Evolutionary conservation across 345 rosid genomes (phyloP).

Genomic region (Bruguiera gymnorhiza): DNA sequence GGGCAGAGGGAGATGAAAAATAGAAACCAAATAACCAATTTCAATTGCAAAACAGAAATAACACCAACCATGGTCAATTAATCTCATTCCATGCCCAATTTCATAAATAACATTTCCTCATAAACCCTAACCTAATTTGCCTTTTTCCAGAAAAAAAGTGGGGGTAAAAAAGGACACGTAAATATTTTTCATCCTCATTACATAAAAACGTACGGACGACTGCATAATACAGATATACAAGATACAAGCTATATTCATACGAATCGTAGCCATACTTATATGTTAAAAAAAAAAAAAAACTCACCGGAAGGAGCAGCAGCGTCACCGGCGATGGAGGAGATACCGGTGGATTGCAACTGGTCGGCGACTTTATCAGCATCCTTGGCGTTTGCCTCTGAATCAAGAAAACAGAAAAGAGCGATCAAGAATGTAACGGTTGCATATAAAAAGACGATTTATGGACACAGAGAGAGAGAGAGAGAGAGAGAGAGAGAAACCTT

Average conservation of each 20-base stretch:
- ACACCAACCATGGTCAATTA: background rate
- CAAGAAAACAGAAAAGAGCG: background rate
- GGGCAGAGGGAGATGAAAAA: background rate
- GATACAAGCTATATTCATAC: too few relatives aligned
- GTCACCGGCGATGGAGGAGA: slow-evolving; percentile 53
- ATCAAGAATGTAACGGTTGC: background rate
- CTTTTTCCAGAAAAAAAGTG: too few relatives aligned
- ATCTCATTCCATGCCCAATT: background rate
- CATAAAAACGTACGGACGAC: background rate
- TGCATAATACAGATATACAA: too few relatives aligned
- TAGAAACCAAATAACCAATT: background rate
- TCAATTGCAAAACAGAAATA: background rate
- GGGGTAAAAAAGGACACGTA: too few relatives aligned
- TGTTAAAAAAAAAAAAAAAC: slow-evolving; percentile 12
- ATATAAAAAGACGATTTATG: background rate
- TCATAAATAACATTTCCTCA: too few relatives aligned
- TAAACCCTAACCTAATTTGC: too few relatives aligned
- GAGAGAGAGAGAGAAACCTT: slow-evolving; percentile 35
- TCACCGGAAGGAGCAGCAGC: slow-evolving; percentile 48
- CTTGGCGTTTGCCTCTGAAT: slow-evolving; percentile 57
- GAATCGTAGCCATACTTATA: too few relatives aligned
- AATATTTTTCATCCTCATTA: background rate
- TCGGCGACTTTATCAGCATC: slow-evolving; percentile 62
- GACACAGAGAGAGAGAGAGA: background rate
- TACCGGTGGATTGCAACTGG: slow-evolving; percentile 61